Evolutionary conservation across 2,329 filamentous ascomycete species (phyloP).

Genomic region (Colletotrichum horii): DNA sequence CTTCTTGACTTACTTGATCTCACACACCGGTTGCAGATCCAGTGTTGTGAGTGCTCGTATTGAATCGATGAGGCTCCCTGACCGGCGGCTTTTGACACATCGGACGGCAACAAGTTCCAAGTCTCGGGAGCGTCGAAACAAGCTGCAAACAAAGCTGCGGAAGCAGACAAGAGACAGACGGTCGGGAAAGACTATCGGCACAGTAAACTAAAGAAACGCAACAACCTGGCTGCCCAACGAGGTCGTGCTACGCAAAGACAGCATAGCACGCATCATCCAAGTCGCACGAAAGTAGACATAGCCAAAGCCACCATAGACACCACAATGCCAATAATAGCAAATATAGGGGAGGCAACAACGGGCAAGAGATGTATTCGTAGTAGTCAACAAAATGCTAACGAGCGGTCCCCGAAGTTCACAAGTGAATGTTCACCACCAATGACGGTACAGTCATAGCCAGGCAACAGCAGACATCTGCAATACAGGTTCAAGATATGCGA

Average conservation of each 20-base stretch:
- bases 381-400: accelerated
- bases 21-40: too few relatives aligned
- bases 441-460: accelerated
- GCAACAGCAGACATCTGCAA: background rate
- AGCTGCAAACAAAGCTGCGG: background rate
- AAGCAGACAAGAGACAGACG: background rate
- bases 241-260: background rate
- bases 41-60: too few relatives aligned
- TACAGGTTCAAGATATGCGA: accelerated
- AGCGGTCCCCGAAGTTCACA: accelerated
- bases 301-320: background rate
- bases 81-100: too few relatives aligned
- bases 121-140: accelerated
- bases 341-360: background rate
- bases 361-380: background rate
- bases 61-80: too few relatives aligned
- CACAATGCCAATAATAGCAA: background rate
- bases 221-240: background rate
- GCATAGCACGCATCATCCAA: too few relatives aligned
- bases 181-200: background rate
- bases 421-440: background rate
- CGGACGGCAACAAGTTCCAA: too few relatives aligned
- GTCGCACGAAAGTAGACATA: too few relatives aligned
- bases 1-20: too few relatives aligned
- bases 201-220: background rate